Base-by-base conservation (phyloP, 2,329 filamentous ascomycete species). In the Nigrospora oryzae region DNA sequence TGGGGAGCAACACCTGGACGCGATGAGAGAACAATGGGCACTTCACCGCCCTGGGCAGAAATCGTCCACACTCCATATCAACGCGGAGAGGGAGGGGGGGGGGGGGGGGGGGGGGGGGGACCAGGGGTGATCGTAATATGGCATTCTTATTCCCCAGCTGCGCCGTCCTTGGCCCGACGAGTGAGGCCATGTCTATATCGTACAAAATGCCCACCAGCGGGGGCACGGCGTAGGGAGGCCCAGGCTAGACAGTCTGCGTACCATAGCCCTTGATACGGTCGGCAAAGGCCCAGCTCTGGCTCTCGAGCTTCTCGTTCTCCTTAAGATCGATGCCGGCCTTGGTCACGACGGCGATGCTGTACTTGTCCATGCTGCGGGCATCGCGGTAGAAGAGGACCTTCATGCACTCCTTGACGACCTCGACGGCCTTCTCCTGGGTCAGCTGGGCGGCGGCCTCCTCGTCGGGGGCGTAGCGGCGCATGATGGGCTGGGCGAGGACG, bases 301-400 rank as follows among this genome's bases (percentile, higher is more conserved):
- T 77, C 75, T 97, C 90, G 53, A 98, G 75, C 75, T 89, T 83
- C 74, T 95, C 86, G 57, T 86, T 71, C 67, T 94, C 81, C 65
- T 83, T 84, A 54, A 96, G 64, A 45, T 94, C 85, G 47, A 97
- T 82, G n/a, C 86, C 89, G 40, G 89, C 87, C 69, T 89, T 86
- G 45, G 87, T 93, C 46, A 98, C 77, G 44, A 97, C 77, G 16
- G 91, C 91, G 63, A 97, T 83, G 53, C 87, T 93, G 73, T 96
- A 98, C 55, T 79, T 77, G 68, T 96, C 89, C 69, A 93, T 70
- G 70, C 87, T 94, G 66, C 93, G 83, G 38, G 93, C 93, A 69
- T 98, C 93, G 58, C 93, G 81, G 75, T 98, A 98, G 74, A 87
- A 98, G 49, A 98, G 76, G 43, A 97, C 91, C 79, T 97, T 97